Evolutionary conservation across 768 basidiomycete species (phyloP).

Genomic region (Leccinum truebloodii): DNA sequence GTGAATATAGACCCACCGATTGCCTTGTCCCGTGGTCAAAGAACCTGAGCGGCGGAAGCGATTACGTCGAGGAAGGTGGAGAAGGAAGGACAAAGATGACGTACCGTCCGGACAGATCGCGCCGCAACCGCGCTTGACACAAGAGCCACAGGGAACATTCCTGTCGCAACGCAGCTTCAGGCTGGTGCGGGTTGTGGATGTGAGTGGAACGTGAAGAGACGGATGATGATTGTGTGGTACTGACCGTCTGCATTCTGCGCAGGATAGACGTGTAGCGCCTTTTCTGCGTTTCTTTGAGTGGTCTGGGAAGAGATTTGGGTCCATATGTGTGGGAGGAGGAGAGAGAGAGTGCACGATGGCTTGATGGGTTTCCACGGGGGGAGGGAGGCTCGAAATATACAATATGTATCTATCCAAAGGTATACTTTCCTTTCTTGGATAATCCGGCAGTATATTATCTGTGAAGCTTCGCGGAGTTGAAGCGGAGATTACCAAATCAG

Average conservation of each 20-base stretch:
- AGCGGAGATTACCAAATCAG: conserved; percentile 11
- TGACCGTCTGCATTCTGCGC: conserved; percentile 78
- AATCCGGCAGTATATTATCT: conserved; percentile 17
- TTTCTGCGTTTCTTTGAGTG: conserved; percentile 61
- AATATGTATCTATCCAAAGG: conserved; percentile 13
- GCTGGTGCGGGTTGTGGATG: conserved; percentile 9
- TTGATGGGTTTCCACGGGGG: conserved; percentile 19
- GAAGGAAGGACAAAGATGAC: conserved; percentile 28
- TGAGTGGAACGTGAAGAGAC: background rate
- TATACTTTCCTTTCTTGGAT: conserved; percentile 25
- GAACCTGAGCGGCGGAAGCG: conserved; percentile 50
- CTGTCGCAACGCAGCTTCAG: conserved; percentile 60
- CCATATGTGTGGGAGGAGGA: conserved; percentile 20
- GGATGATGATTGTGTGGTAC: conserved; percentile 10
- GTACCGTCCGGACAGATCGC: conserved; percentile 80
- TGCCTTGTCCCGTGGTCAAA: conserved; percentile 79
- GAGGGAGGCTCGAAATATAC: conserved; percentile 13
- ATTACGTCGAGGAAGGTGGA: conserved; percentile 21
- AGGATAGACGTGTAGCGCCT: conserved; percentile 75
- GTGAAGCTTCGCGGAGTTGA: conserved; percentile 26
- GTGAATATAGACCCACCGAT: conserved; percentile 49
- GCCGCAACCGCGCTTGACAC: conserved; percentile 77
- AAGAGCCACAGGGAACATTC: conserved; percentile 74
- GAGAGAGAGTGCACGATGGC: conserved; percentile 18
- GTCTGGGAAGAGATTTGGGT: conserved; percentile 28